Evolutionary conservation across 106 monocot species (phyloP).

Genomic region (Phalaenopsis aphrodite): DNA sequence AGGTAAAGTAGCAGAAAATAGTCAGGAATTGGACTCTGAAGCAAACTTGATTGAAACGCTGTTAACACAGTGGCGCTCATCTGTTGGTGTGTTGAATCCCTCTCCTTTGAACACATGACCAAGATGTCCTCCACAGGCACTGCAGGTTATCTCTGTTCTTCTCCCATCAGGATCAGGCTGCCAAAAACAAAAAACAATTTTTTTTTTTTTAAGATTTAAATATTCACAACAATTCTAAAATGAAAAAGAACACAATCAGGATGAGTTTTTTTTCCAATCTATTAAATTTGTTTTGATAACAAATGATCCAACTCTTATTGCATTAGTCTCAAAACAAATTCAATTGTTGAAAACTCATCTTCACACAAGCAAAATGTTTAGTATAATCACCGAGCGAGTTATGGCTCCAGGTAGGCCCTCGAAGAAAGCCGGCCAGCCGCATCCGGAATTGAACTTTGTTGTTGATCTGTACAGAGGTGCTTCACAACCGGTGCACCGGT

Average conservation of each 20-base stretch:
- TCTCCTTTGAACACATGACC: constrained; percentile 97
- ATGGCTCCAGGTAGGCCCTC: constrained; percentile 87
- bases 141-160: constrained; percentile 81
- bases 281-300: too few relatives aligned
- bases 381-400: constrained; percentile 35
- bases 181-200: background rate
- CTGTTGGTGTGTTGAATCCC: constrained; percentile 67
- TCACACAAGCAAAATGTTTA: too few relatives aligned
- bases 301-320: too few relatives aligned
- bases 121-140: constrained; percentile 85
- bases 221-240: background rate
- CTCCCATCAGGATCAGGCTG: constrained; percentile 92
- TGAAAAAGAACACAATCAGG: too few relatives aligned
- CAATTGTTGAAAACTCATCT: too few relatives aligned
- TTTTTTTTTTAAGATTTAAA: background rate
- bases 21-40: constrained; percentile 4
- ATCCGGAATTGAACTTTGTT: constrained; percentile 80
- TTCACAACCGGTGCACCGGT: constrained; percentile 66
- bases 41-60: constrained; percentile 87
- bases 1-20: background rate
- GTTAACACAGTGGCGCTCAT: constrained; percentile 96
- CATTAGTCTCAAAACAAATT: too few relatives aligned
- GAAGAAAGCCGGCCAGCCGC: constrained; percentile 91
- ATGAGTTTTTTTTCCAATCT: too few relatives aligned
- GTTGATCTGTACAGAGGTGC: constrained; percentile 74